Conservation (phyloP, 2,329 filamentous ascomycete genomes). For the Aspergillus phoenicis region DNA sequence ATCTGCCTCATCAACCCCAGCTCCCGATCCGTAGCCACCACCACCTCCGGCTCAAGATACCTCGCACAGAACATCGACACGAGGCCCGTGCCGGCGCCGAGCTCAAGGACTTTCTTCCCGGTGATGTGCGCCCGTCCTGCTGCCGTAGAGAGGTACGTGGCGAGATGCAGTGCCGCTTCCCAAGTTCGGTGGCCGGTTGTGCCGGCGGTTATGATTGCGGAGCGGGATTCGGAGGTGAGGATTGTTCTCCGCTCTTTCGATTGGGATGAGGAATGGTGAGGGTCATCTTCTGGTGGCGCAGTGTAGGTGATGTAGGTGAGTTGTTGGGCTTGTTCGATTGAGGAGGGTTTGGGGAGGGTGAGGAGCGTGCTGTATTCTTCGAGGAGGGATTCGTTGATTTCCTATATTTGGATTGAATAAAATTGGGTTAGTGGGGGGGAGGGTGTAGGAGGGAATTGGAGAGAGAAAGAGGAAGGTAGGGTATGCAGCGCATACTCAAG, state of each 20-base stretch:
- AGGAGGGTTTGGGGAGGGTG: constrained; percentile 63
- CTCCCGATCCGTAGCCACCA: constrained; percentile 66
- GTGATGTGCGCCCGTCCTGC: constrained; percentile 50
- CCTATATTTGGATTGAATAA: constrained; percentile 54
- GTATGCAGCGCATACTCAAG: constrained; percentile 4
- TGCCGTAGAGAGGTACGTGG: constrained; percentile 57
- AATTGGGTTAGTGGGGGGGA: too few species aligned
- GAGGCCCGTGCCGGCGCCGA: constrained; percentile 69
- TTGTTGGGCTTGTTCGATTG: constrained; percentile 66
- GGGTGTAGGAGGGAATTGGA: background rate
- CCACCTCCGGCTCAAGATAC: constrained; percentile 55
- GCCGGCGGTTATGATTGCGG: constrained; percentile 57
- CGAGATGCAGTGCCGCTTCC: constrained; percentile 69
- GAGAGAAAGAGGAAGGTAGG: background rate
- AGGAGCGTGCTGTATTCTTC: constrained; percentile 67
- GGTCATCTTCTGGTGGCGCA: constrained; percentile 28
- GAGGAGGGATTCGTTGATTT: constrained; percentile 81
- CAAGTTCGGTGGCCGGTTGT: constrained; percentile 70
- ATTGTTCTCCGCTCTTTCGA: constrained; percentile 20
- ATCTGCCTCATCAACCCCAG: constrained; percentile 44
- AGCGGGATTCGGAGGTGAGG: constrained; percentile 57
- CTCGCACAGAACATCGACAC: constrained; percentile 65
- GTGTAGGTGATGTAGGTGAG: constrained; percentile 76
- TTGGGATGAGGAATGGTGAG: too few species aligned
- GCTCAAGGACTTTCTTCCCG: constrained; percentile 62